Base-by-base conservation (phyloP, 345 rosid genomes). In the Psidium guajava region DNA sequence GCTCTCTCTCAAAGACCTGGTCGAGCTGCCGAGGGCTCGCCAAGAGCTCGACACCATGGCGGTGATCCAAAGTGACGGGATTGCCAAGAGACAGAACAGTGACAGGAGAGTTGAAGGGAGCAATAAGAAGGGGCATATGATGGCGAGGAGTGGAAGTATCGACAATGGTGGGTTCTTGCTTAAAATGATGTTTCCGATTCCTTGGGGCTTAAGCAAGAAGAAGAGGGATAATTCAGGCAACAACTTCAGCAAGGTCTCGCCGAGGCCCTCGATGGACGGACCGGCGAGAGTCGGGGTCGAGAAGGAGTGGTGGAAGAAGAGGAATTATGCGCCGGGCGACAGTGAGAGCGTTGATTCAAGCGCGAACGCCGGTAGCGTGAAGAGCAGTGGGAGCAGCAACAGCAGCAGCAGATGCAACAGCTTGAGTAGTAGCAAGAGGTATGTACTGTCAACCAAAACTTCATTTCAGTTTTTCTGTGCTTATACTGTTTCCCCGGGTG, bases 1-100 rank as follows among this genome's bases (percentile, higher is more conserved):
- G 89, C 93, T 96, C 57, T 90, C 99, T 21, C 87, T 95, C 87
- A 96, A 84, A 83, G 99, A 95, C 92, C 89, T 96, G 32, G 98
- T 96, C 18, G 98, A 96, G 83, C 87, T 83, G 42, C 89, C 83
- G 28, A 42, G 58, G 80, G 81, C 82, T 11, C 91, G 81, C 25
- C 88, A 88, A 53, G 90, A 87, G 81, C 12, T 80, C 57, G 22
- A 32, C 51, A 51, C 47, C 20, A 28, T 8, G 81, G 83, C 58
- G 42, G 14, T 55, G 13, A 50, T 28, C 24, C 86, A 77, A 47
- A 84, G 81, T 83, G 58, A 69, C 4, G 77, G 55, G 61, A 84
- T 80, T 55, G 84, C 74, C 69, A 88, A 88, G 83, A 69, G 87
- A 49, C 82, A 87, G 54, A 3, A 55, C 56, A 88, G 69, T 52